A percentile compares a stretch with the other conserved stretches of the same genome.
Conservation (phyloP, 306 rosid species). For the Notholithocarpus densiflorus region DNA sequence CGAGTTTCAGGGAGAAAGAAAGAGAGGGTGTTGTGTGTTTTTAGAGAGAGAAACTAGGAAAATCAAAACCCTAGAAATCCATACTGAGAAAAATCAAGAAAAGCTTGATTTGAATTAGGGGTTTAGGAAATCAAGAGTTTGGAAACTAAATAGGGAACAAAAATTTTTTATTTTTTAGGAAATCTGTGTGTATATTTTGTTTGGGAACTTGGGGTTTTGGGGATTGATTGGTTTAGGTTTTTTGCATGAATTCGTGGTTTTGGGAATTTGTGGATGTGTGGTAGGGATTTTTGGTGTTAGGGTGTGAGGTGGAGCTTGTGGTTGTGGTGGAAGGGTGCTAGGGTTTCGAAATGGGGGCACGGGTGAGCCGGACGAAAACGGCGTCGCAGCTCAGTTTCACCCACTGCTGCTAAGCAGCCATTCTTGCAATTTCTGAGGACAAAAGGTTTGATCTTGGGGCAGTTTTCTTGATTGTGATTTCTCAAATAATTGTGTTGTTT, state of each 20-base stretch:
- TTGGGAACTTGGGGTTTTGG: slow-evolving; percentile 60
- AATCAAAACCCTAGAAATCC: slow-evolving; percentile 8
- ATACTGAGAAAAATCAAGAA: not conserved
- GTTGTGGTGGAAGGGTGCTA: slow-evolving; percentile 35
- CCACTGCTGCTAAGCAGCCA: slow-evolving; percentile 70
- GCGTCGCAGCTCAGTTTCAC: slow-evolving; percentile 85
- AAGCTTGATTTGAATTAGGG: slow-evolving; percentile 1
- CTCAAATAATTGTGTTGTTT: slow-evolving; percentile 1
- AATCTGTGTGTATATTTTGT: not conserved
- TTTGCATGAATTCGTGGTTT: slow-evolving; percentile 4
- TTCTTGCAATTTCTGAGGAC: slow-evolving; percentile 67
- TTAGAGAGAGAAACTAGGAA: slow-evolving; percentile 6
- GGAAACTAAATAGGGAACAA: slow-evolving; percentile 6
- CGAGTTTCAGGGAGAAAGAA: slow-evolving; percentile 21
- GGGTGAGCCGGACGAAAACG: slow-evolving; percentile 86
- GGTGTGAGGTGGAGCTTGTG: slow-evolving; percentile 46
- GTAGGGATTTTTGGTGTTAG: not conserved
- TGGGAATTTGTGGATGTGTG: not conserved
- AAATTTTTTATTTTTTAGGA: not conserved
- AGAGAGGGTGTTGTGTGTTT: not conserved
- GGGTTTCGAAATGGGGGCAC: slow-evolving; percentile 94
- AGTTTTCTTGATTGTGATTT: not conserved
- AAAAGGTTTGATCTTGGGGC: slow-evolving; percentile 61
- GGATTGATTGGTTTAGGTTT: slow-evolving; percentile 18
- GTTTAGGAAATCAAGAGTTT: slow-evolving; percentile 12